phyloP scores from a whole-genome alignment of 1,284 basidiomycete species.

The Rhodotorula sp. region DNA sequence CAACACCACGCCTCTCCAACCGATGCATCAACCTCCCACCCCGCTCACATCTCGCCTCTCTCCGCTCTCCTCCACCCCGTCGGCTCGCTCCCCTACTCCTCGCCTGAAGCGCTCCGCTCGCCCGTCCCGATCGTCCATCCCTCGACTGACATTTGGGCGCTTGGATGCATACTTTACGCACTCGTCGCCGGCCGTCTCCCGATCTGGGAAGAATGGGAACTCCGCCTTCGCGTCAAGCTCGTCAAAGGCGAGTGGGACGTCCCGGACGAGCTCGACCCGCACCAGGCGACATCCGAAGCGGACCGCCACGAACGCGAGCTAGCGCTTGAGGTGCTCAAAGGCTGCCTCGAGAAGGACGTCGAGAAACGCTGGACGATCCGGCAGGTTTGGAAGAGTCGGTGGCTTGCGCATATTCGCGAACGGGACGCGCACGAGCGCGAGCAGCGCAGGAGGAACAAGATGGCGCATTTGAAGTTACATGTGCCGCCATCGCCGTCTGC shows the following conservation, averaged over 20 bases:
- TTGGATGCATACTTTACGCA: constrained; percentile 81
- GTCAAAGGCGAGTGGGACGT: constrained; percentile 64
- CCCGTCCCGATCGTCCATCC: constrained; percentile 55
- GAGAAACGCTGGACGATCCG: constrained; percentile 67
- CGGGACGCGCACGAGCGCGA: constrained; percentile 4
- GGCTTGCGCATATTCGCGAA: constrained; percentile 53
- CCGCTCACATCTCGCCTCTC: constrained; percentile 3
- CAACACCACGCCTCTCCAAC: constrained; percentile 27
- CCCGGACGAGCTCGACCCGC: constrained; percentile 40
- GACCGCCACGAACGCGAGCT: constrained; percentile 13
- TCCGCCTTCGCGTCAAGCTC: constrained; percentile 84
- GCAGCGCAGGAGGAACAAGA: not conserved
- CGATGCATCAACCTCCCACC: constrained; percentile 40
- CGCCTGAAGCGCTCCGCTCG: constrained; percentile 69
- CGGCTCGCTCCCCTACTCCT: constrained; percentile 84
- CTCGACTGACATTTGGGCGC: constrained; percentile 78
- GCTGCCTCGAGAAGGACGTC: constrained; percentile 67
- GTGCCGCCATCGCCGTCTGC: not conserved
- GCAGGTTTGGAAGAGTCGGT: constrained; percentile 70
- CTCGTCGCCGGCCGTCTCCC: constrained; percentile 76
- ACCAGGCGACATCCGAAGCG: not conserved
- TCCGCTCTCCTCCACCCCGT: constrained; percentile 60
- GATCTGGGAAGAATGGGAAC: constrained; percentile 82
- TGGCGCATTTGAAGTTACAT: not conserved
- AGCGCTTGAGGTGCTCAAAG: constrained; percentile 60